Evolutionary conservation across 2,329 filamentous ascomycete genomes (phyloP), one percentile per base, ranked within the genome.

Genomic region (Parasarocladium wereldwijsianum): DNA sequence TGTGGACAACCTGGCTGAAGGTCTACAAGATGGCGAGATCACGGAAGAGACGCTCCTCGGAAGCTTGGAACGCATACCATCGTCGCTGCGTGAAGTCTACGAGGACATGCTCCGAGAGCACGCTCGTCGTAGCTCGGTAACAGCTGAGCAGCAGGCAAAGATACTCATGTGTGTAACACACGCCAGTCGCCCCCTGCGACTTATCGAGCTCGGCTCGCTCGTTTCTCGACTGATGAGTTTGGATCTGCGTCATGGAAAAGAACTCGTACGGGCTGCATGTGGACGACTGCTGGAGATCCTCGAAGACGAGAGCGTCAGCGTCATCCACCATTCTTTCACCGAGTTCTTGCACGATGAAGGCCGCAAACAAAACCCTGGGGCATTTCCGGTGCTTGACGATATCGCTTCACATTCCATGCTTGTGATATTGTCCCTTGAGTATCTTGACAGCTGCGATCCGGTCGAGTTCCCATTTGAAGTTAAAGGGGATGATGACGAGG

Each of bases 321-420:
- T 64, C 7, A 49, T 64, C 5, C 60, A 65, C 33, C 60, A 64
- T 32, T 62, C 58, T 2, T 51, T 65, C n/a, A 63, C 59, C 0
- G 60, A 64, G 33, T 64, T n/a, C n/a, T n/a, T n/a, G n/a, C n/a
- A n/a, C n/a, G n/a, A n/a, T n/a, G n/a, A n/a, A n/a, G n/a, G n/a
- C n/a, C n/a, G n/a, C n/a, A n/a, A n/a, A n/a, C n/a, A n/a, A n/a
- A n/a, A n/a, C n/a, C n/a, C n/a, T n/a, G n/a, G n/a, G n/a, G n/a
- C n/a, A n/a, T n/a, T n/a, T n/a, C n/a, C n/a, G n/a, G n/a, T n/a
- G n/a, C n/a, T n/a, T n/a, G n/a, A n/a, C n/a, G n/a, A n/a, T n/a
- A n/a, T n/a, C n/a, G n/a, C n/a, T n/a, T n/a, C n/a, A n/a, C n/a
- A n/a, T n/a, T n/a, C n/a, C n/a, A n/a, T n/a, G n/a, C n/a, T n/a